Evolutionary conservation across 768 basidiomycete genomes (phyloP).

Genomic region (Leccinellum rugosiceps): DNA sequence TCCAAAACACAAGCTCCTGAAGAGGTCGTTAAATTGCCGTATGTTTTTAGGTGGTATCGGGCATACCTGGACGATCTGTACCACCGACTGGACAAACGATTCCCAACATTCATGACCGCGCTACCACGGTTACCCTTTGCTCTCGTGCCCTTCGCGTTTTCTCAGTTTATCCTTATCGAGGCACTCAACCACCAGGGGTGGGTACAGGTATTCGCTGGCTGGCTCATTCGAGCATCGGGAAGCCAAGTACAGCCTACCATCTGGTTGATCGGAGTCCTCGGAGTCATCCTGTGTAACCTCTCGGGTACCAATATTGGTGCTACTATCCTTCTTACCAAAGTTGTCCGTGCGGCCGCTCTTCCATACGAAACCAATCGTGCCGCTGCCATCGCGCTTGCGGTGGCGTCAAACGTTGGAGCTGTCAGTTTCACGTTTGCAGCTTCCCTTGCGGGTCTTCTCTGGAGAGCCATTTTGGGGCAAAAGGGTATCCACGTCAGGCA

Average conservation of each 20-base stretch:
- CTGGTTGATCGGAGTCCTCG: conserved; percentile 67
- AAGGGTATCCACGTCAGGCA: conserved; percentile 66
- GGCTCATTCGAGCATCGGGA: conserved; percentile 50
- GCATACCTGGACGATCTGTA: background rate
- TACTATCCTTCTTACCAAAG: conserved; percentile 83
- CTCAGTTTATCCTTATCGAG: conserved; percentile 92
- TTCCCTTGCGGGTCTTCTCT: conserved; percentile 84
- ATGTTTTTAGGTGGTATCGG: background rate
- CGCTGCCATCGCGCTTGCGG: conserved; percentile 71
- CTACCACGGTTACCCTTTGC: conserved; percentile 72
- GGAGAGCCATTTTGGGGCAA: conserved; percentile 69
- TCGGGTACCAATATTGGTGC: conserved; percentile 91
- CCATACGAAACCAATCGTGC: conserved; percentile 41
- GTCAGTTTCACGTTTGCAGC: conserved; percentile 87
- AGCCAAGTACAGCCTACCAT: conserved; percentile 47
- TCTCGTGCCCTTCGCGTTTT: conserved; percentile 88
- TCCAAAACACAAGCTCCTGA: background rate
- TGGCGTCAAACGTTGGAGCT: conserved; percentile 88
- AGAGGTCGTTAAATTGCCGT: background rate
- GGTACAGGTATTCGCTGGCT: conserved; percentile 77
- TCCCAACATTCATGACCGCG: conserved; percentile 70
- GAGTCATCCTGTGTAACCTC: conserved; percentile 75
- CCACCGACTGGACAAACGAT: conserved; percentile 34
- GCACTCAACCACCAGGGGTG: conserved; percentile 79
- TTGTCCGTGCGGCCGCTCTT: conserved; percentile 51